Percentiles rank a stretch among this genome's conserved stretches.
Evolutionary conservation across 2,329 filamentous ascomycete species (phyloP).

Genomic region (Truncatella angustata): DNA sequence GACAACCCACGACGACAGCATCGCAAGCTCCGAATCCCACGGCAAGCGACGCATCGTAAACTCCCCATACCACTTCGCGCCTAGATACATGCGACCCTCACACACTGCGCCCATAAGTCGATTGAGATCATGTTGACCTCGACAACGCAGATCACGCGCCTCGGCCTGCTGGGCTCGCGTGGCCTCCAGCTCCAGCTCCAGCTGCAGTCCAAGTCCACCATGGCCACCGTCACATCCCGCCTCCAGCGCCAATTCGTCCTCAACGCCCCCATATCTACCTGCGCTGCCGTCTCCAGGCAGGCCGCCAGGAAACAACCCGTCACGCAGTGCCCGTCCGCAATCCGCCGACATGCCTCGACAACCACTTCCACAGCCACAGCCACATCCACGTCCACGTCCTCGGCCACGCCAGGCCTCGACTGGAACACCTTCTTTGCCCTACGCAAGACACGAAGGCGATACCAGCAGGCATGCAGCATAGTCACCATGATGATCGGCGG

Average conservation of each 20-base stretch:
- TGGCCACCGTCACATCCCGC: constrained; percentile 16
- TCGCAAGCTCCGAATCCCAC: no score
- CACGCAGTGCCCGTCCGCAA: constrained; percentile 20
- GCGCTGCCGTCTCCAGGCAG: neutral
- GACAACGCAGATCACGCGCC: constrained; percentile 22
- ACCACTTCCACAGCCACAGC: constrained; percentile 24
- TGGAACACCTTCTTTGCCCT: constrained; percentile 95
- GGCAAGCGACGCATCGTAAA: no score
- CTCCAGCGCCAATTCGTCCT: constrained; percentile 21
- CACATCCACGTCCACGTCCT: constrained; percentile 9
- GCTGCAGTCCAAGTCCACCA: constrained; percentile 22
- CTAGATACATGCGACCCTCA: neutral
- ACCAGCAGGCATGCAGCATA: constrained; percentile 77
- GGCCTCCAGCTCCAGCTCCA: constrained; percentile 27
- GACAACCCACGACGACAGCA: no score
- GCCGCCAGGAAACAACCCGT: constrained; percentile 10
- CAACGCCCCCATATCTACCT: constrained; percentile 9
- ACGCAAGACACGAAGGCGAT: constrained; percentile 78
- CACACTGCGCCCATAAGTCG: neutral
- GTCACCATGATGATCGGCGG: constrained; percentile 62
- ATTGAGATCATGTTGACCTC: constrained; percentile 9
- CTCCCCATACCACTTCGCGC: no score
- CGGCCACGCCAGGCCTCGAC: constrained; percentile 49
- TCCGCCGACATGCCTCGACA: constrained; percentile 26
- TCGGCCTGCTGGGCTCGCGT: constrained; percentile 25